Conservation (phyloP, 345 rosid species). For the Euclidium syriacum region DNA sequence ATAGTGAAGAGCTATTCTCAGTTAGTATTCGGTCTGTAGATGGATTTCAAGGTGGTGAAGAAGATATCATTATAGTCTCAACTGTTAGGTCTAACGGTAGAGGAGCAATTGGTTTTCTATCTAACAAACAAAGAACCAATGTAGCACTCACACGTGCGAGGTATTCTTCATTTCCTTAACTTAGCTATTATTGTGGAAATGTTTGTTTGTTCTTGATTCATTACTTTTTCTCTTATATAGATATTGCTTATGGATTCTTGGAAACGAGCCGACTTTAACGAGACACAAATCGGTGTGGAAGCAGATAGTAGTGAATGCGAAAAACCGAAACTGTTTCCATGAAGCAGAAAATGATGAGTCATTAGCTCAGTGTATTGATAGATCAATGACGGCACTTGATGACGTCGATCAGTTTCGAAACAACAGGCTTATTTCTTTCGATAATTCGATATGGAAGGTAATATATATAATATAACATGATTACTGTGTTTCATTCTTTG, state of each 20-base stretch:
- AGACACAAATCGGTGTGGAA: slow-evolving; percentile 36
- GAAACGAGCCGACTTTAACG: slow-evolving; percentile 36
- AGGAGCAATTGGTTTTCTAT: slow-evolving; percentile 40
- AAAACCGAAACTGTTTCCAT: slow-evolving; percentile 29
- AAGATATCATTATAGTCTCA: slow-evolving; percentile 47
- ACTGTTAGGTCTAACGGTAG: slow-evolving; percentile 40
- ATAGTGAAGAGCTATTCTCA: slow-evolving; percentile 11
- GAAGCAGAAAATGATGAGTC: slow-evolving; percentile 34
- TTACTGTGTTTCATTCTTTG: background rate
- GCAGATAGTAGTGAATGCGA: slow-evolving; percentile 31
- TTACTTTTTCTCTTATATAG: too few species aligned
- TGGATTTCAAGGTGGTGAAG: slow-evolving; percentile 53
- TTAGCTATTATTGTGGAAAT: background rate
- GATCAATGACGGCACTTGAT: slow-evolving; percentile 23
- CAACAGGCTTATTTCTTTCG: slow-evolving; percentile 19
- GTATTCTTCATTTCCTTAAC: slow-evolving; percentile 5
- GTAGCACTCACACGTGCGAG: slow-evolving; percentile 45
- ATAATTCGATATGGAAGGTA: slow-evolving; percentile 36
- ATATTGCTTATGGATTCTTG: slow-evolving; percentile 44
- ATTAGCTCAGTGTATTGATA: slow-evolving; percentile 22
- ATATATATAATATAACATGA: too few species aligned
- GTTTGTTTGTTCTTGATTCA: background rate
- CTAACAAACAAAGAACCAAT: slow-evolving; percentile 35
- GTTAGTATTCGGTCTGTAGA: slow-evolving; percentile 39
- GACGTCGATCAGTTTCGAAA: slow-evolving; percentile 19